These are phyloP conservation scores for Adansonia madagascariensis DNA, from an alignment of 441 rosid genomes.

Conservation along the genomic window DNA sequence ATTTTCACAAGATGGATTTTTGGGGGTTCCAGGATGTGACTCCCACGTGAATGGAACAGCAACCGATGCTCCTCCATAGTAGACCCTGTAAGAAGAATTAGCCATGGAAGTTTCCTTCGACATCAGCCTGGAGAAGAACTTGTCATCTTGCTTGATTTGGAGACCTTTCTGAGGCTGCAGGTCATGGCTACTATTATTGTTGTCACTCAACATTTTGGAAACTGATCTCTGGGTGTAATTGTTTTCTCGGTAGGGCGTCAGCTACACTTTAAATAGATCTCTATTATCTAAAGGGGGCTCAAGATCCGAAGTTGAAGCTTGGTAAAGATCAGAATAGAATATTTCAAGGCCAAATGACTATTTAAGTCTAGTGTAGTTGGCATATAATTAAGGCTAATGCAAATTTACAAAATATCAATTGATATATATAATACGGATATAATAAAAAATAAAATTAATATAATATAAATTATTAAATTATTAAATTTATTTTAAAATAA, in stretches of 20 bases:
- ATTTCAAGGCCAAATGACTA: neutral
- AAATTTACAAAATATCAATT: too few relatives aligned
- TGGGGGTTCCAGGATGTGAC: constrained; percentile 79
- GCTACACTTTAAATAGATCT: constrained; percentile 1
- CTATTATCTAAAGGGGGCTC: constrained; percentile 22
- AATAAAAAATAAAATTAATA: too few relatives aligned
- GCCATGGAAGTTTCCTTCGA: constrained; percentile 61
- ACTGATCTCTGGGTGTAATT: neutral
- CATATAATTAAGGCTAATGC: neutral
- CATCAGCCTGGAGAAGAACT: constrained; percentile 56
- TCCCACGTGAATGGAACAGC: constrained; percentile 80
- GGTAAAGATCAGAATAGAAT: constrained; percentile 18
- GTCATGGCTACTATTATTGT: neutral
- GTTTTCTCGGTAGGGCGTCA: neutral
- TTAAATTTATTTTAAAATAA: too few relatives aligned
- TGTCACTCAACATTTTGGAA: constrained; percentile 33
- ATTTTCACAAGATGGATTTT: constrained; percentile 36
- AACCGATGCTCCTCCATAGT: constrained; percentile 63
- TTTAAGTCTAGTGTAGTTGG: neutral
- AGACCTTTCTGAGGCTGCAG: constrained; percentile 22
- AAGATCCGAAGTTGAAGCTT: constrained; percentile 44
- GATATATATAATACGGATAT: neutral
- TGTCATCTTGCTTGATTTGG: constrained; percentile 50
- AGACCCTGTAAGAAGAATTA: constrained; percentile 61
- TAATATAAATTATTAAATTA: too few relatives aligned